Conservation (phyloP, 768 basidiomycete genomes). For the Suillus cothurnatus region DNA sequence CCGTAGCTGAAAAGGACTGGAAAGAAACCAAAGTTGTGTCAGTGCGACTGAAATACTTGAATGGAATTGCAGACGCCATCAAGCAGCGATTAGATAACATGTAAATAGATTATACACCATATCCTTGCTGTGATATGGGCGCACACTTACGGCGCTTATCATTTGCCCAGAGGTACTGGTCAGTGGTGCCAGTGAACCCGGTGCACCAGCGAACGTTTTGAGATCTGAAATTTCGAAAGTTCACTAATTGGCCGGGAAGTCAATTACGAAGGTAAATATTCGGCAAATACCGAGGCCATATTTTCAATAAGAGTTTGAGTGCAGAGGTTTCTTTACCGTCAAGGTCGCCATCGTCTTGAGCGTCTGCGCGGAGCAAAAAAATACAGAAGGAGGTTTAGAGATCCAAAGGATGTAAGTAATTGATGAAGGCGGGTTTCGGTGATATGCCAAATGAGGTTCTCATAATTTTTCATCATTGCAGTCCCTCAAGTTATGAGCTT, state of each 20-base stretch:
- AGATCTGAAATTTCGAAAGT: too few species aligned
- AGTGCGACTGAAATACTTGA: constrained; percentile 74
- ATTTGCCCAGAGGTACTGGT: too few species aligned
- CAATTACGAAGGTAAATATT: background rate
- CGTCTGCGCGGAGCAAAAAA: background rate
- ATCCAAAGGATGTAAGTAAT: background rate
- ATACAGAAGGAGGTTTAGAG: background rate
- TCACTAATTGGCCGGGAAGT: too few species aligned
- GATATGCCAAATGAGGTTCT: background rate
- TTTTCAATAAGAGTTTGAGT: background rate
- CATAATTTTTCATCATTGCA: background rate
- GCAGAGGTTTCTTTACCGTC: background rate
- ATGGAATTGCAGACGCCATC: constrained; percentile 52
- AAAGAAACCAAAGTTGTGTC: constrained; percentile 54
- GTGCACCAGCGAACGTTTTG: too few species aligned
- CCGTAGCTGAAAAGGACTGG: constrained; percentile 61
- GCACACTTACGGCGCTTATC: too few species aligned
- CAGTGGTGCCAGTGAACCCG: too few species aligned
- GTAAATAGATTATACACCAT: background rate
- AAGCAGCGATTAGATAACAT: constrained; percentile 12
- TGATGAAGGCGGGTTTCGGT: background rate
- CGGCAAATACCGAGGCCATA: constrained; percentile 1
- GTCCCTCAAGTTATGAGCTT: constrained; percentile 45
- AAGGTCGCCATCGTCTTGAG: background rate
- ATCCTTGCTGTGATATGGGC: background rate